Conservation (phyloP, 106 monocot genomes). For the Dioscorea zingiberensis region DNA sequence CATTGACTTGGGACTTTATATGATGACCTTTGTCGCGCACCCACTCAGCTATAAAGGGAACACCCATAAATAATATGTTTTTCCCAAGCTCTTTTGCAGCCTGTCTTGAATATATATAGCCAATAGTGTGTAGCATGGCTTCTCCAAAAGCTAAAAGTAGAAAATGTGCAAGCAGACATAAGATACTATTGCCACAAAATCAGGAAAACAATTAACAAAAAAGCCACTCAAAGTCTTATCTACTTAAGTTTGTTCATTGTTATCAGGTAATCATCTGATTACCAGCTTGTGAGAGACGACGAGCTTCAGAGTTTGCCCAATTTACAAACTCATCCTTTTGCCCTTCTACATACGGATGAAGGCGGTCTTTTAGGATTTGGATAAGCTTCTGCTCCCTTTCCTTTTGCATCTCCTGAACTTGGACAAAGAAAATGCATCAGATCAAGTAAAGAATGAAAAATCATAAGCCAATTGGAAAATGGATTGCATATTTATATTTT, state of each 20-base stretch:
- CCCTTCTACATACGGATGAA: conserved; percentile 63
- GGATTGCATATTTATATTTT: too few species aligned
- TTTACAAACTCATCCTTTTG: conserved; percentile 61
- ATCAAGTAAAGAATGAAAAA: not conserved
- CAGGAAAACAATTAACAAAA: not conserved
- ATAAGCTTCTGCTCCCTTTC: conserved; percentile 69
- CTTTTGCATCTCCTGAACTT: conserved; percentile 58
- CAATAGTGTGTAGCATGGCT: conserved; percentile 98
- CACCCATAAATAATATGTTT: conserved; percentile 69
- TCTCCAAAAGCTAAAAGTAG: conserved; percentile 86
- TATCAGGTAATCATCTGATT: not conserved
- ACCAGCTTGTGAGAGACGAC: conserved; percentile 73
- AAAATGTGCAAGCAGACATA: not conserved
- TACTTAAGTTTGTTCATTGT: too few species aligned
- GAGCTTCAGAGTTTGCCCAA: conserved; percentile 80
- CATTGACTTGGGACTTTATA: conserved; percentile 92
- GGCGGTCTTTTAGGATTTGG: conserved; percentile 52
- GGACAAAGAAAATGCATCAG: conserved; percentile 1
- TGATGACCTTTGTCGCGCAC: conserved; percentile 86
- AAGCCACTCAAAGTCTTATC: not conserved
- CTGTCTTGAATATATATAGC: conserved; percentile 83
- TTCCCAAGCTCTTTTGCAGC: conserved; percentile 77
- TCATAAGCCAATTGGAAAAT: too few species aligned
- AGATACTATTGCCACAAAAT: not conserved
- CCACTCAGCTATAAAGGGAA: conserved; percentile 95